Evolutionary conservation across 345 rosid genomes (phyloP), one percentile per base, ranked within the genome.

Genomic region (Salix dunnii): DNA sequence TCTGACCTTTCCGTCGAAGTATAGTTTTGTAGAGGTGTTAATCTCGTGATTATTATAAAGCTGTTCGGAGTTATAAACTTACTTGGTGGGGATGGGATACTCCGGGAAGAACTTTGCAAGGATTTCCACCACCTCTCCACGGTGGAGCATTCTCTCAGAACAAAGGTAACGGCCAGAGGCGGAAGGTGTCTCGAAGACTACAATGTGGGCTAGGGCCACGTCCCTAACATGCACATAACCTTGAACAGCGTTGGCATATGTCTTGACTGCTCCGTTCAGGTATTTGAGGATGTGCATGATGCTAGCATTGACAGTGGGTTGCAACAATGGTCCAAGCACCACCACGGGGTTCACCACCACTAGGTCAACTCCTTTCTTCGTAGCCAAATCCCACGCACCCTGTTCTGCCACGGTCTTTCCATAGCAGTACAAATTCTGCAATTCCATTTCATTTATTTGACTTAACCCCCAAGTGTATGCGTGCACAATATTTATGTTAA

Each of bases 341-440:
- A 93, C 73, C 25, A 92, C 97, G 4, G 99, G 99, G 80, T 88
- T 89, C 77, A 96, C 85, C 85, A 79, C 92, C 87, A 92, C 98
- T 11, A 96, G 79, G 86, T 96, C 99, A 40, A 92, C 98, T 74
- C 89, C 94, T 78, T 85, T 93, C 71, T 87, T 40, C 43, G 0
- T 40, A 40, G 43, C 43, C 43, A 80, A 11, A 40, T 40, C 43
- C 43, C 43, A 40, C 2, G 43, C 43, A 40, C 92, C 43, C 14
- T 90, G 88, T 86, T 96, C 99, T 0, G 98, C 98, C 86, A 93
- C 91, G 8, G 88, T 86, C 80, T 96, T 96, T 31, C 99, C 98
- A 5, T 93, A 93, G 84, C 98, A 93, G 77, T 96, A 96, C 99
- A 98, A 96, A 72, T 96, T 93, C 99, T 96, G 87, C 73, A 84